phyloP scores from a whole-genome alignment of 1,284 basidiomycete species.

The Moniliella sp. region DNA sequence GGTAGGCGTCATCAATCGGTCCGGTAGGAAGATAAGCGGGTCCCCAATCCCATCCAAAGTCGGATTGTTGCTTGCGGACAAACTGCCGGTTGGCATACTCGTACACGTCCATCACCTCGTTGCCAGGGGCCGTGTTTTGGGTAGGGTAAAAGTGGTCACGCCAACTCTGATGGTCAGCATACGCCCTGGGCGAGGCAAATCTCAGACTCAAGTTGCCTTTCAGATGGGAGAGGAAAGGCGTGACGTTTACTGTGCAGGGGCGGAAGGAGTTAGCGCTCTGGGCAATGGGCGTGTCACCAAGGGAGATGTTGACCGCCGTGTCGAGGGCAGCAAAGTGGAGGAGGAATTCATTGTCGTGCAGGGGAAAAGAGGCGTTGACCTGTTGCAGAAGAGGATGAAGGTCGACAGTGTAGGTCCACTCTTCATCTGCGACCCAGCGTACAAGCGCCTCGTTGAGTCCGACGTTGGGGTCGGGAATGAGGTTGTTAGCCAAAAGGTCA shows the following conservation, averaged over 20 bases:
- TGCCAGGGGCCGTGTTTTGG: constrained; percentile 2
- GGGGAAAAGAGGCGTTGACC: not conserved
- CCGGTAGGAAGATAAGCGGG: constrained; percentile 10
- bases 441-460: constrained; percentile 44
- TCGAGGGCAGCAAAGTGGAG: constrained; percentile 46
- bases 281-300: constrained; percentile 41
- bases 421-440: constrained; percentile 44
- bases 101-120: constrained; percentile 4
- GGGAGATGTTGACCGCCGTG: constrained; percentile 42
- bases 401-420: constrained; percentile 46
- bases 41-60: constrained; percentile 28
- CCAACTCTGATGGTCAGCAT: constrained; percentile 4
- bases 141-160: constrained; percentile 7
- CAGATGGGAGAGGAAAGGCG: not conserved
- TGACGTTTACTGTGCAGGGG: constrained; percentile 40
- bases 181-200: constrained; percentile 5
- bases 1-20: constrained; percentile 7
- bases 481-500: constrained; percentile 40
- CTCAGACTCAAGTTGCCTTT: constrained; percentile 8
- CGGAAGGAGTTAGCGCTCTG: constrained; percentile 45
- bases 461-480: constrained; percentile 43
- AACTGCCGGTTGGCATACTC: constrained; percentile 15
- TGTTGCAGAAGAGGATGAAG: constrained; percentile 21
- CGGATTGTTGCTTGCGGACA: constrained; percentile 18
- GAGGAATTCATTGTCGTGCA: constrained; percentile 33